These are phyloP conservation scores for Penicillium pulvis DNA, from an alignment of 495 filamentous ascomycete species.

Conservation along the genomic window DNA sequence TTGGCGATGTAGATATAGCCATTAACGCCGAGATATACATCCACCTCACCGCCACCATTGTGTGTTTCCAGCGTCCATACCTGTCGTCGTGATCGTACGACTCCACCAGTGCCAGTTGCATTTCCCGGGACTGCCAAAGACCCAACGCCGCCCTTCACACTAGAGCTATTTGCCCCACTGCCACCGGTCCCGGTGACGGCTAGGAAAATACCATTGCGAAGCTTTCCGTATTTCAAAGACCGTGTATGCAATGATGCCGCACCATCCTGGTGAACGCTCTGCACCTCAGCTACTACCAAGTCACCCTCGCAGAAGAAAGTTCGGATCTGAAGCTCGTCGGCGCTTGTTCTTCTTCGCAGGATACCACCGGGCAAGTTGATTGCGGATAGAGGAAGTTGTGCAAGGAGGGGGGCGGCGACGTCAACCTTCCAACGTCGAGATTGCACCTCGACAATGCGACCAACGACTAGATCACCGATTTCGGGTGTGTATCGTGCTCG, in stretches of 20 bases:
- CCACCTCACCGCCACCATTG: slow-evolving; percentile 73
- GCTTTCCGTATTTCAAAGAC: slow-evolving; percentile 88
- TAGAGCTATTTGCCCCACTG: slow-evolving; percentile 51
- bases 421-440: slow-evolving; percentile 91
- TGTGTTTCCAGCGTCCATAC: slow-evolving; percentile 77
- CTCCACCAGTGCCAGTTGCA: slow-evolving; percentile 55
- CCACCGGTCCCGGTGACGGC: slow-evolving; percentile 78
- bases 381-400: slow-evolving; percentile 76
- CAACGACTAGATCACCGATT: slow-evolving; percentile 93
- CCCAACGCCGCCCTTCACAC: slow-evolving; percentile 34
- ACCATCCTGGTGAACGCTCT: slow-evolving; percentile 78
- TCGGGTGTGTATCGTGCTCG: slow-evolving; percentile 94
- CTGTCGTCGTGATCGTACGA: slow-evolving; percentile 78
- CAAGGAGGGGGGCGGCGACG: slow-evolving; percentile 79
- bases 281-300: slow-evolving; percentile 86
- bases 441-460: slow-evolving; percentile 90
- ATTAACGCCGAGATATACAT: slow-evolving; percentile 90
- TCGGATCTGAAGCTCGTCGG: slow-evolving; percentile 93
- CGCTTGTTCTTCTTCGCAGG: slow-evolving; percentile 83
- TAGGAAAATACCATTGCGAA: slow-evolving; percentile 88
- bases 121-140: slow-evolving; percentile 26
- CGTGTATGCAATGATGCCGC: slow-evolving; percentile 86
- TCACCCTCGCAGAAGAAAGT: slow-evolving; percentile 92
- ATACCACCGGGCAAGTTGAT: slow-evolving; percentile 97
- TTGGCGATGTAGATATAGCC: slow-evolving; percentile 94